Conservation (phyloP, 805 yeast genomes). For the Saccharomycopsis fibuligera region DNA sequence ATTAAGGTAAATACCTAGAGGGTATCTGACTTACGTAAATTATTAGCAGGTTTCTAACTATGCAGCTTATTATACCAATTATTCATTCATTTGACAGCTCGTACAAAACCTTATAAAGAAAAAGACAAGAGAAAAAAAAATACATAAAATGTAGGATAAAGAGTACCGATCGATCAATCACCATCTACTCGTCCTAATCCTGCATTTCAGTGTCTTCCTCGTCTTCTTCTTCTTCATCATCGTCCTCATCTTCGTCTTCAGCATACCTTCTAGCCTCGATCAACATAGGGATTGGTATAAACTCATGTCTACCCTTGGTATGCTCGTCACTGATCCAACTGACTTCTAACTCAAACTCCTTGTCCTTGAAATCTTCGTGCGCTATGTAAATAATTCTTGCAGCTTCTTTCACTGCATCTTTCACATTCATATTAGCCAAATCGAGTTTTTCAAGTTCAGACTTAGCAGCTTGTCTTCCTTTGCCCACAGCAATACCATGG, state of each 20-base stretch:
- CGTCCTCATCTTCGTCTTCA: slow-evolving; percentile 76
- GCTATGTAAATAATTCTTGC: slow-evolving; percentile 90
- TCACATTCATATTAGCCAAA: slow-evolving; percentile 57
- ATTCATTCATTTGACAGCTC: too few species aligned
- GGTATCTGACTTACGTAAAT: too few species aligned
- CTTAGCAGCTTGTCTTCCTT: slow-evolving; percentile 97
- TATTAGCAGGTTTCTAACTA: too few species aligned
- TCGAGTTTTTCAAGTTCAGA: slow-evolving; percentile 90
- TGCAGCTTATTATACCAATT: too few species aligned
- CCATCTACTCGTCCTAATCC: too few species aligned
- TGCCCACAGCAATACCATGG: slow-evolving; percentile 95
- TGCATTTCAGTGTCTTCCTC: not conserved
- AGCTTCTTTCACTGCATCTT: slow-evolving; percentile 87
- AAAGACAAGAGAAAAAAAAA: too few species aligned
- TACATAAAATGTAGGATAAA: too few species aligned
- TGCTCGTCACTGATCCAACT: slow-evolving; percentile 78
- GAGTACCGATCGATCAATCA: too few species aligned
- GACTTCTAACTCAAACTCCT: slow-evolving; percentile 91
- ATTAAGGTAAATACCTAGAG: too few species aligned
- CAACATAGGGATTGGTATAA: slow-evolving; percentile 72
- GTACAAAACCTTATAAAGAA: too few species aligned
- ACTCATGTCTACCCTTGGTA: slow-evolving; percentile 73
- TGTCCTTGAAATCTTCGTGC: slow-evolving; percentile 96
- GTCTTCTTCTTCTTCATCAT: slow-evolving; percentile 50
- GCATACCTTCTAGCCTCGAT: slow-evolving; percentile 83